Evolutionary conservation across 148 eudicot species (phyloP).

Genomic region (Cornus controversa): DNA sequence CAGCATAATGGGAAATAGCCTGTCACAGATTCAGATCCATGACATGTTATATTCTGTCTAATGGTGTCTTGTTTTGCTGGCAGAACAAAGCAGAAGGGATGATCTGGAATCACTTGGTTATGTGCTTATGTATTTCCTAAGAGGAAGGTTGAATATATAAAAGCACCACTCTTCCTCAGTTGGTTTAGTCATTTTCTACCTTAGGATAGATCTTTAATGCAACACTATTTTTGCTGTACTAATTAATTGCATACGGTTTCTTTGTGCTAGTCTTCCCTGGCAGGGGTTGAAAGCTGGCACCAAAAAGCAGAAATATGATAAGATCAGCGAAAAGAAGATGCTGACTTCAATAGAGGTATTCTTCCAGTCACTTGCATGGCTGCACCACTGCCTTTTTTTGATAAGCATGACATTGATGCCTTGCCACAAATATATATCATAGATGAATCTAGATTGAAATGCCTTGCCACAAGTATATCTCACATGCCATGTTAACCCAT

Average conservation of each 20-base stretch:
- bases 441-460: not conserved
- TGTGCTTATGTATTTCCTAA: slow-evolving; percentile 91
- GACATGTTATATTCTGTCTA: not conserved
- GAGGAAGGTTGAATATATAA: slow-evolving; percentile 71
- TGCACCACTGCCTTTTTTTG: not conserved
- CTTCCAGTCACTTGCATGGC: not conserved
- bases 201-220: slow-evolving; percentile 3
- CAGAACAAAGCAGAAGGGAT: slow-evolving; percentile 98
- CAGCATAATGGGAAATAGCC: not conserved
- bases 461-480: not conserved
- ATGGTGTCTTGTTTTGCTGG: slow-evolving; percentile 18
- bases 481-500: not conserved
- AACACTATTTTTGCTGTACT: not conserved
- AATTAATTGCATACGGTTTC: slow-evolving; percentile 11
- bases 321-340: slow-evolving; percentile 95
- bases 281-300: slow-evolving; percentile 91
- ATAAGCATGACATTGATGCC: not conserved
- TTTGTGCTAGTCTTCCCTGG: slow-evolving; percentile 84
- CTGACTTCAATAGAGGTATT: slow-evolving; percentile 87
- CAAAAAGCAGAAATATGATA: slow-evolving; percentile 96
- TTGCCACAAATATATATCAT: not conserved
- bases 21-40: not conserved
- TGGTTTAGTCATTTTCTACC: not conserved
- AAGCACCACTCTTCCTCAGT: not conserved
- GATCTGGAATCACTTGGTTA: slow-evolving; percentile 97